Conservation (phyloP, 768 basidiomycete genomes). For the Termitomyces sp. region DNA sequence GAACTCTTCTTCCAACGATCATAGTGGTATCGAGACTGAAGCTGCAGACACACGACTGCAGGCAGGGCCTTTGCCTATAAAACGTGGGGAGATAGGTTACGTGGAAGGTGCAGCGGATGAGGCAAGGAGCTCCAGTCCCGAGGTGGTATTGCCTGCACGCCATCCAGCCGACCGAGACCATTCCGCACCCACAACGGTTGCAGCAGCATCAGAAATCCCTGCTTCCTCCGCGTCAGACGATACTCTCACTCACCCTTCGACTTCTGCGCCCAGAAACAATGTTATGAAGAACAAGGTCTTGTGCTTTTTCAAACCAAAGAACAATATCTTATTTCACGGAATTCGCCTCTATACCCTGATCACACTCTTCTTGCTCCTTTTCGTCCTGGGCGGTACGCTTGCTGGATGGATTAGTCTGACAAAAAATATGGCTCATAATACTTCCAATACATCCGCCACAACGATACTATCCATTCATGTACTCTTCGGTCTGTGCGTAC, state of each 20-base stretch:
- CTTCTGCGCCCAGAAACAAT: constrained; percentile 15
- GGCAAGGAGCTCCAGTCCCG: constrained; percentile 14
- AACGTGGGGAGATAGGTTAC: constrained; percentile 66
- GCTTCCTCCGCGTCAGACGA: constrained; percentile 8
- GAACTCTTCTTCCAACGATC: constrained; percentile 12
- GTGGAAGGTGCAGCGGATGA: constrained; percentile 32
- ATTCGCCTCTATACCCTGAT: constrained; percentile 41
- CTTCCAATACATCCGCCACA: constrained; percentile 10
- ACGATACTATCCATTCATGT: constrained; percentile 57
- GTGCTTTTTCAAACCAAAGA: constrained; percentile 34
- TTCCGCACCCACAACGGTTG: constrained; percentile 11
- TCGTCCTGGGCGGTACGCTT: constrained; percentile 41
- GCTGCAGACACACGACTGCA: constrained; percentile 34
- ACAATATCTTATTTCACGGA: constrained; percentile 34
- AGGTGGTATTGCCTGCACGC: constrained; percentile 31
- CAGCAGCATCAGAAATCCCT: constrained; percentile 12
- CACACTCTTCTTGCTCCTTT: constrained; percentile 33
- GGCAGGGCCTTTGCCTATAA: constrained; percentile 59
- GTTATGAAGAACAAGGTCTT: constrained; percentile 30
- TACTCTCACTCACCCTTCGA: constrained; percentile 16
- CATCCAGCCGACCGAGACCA: constrained; percentile 43
- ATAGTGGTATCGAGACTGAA: constrained; percentile 6
- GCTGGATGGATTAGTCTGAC: constrained; percentile 50
- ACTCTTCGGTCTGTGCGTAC: constrained; percentile 45
- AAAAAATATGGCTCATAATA: constrained; percentile 13